Evolutionary conservation across 2,329 filamentous ascomycete species (phyloP).

Genomic region (Atkinsonella texensis): DNA sequence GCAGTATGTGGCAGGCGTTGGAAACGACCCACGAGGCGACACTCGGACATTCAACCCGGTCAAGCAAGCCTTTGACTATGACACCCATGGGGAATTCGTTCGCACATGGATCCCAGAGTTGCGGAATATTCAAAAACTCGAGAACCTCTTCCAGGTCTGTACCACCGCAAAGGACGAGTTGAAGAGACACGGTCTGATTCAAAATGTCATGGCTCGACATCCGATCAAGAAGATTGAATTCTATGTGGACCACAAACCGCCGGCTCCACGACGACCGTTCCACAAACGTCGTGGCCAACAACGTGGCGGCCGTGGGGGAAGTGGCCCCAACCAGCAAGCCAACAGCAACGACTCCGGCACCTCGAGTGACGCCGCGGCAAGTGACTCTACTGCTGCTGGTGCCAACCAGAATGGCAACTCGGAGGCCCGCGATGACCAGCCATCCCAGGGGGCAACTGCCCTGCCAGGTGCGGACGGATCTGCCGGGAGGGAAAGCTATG

Average conservation of each 20-base stretch:
- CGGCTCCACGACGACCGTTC: conserved; percentile 12
- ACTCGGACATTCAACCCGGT: conserved; percentile 70
- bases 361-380: not conserved
- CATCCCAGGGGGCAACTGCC: not conserved
- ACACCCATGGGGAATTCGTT: conserved; percentile 56
- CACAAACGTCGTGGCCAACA: conserved; percentile 14
- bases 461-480: not conserved
- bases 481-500: conserved; percentile 4
- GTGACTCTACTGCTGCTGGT: not conserved
- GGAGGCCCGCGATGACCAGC: not conserved
- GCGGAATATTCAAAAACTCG: conserved; percentile 35
- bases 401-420: not conserved
- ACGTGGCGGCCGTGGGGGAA: conserved; percentile 11
- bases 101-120: conserved; percentile 64
- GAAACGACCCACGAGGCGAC: conserved; percentile 63
- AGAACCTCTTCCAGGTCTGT: conserved; percentile 60
- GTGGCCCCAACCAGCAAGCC: not conserved
- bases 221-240: conserved; percentile 57
- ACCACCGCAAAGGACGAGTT: conserved; percentile 48
- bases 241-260: conserved; percentile 38
- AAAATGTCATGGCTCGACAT: conserved; percentile 52
- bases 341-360: conserved; percentile 1
- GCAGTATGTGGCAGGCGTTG: conserved; percentile 71
- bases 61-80: conserved; percentile 70
- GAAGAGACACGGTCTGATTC: conserved; percentile 40